Evolutionary conservation across 208 protist genomes (phyloP).

Genomic region (Entamoeba histolytica): DNA sequence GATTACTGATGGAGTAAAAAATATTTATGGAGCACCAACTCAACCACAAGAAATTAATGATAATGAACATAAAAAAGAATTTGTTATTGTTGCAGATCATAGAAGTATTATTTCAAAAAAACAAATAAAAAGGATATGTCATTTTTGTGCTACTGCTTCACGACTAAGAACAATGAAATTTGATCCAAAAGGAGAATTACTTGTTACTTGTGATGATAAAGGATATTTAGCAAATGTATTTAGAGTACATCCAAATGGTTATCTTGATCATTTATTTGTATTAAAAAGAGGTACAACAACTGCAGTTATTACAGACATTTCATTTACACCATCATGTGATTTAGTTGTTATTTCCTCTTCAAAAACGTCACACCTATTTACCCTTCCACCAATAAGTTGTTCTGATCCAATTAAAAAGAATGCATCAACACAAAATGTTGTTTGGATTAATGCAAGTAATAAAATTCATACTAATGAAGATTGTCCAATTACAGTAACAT

Average conservation of each 20-base stretch:
- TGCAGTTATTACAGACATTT: neutral
- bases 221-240: neutral
- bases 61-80: neutral
- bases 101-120: neutral
- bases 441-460: neutral
- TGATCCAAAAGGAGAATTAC: neutral
- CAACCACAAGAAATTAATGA: neutral
- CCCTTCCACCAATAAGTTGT: neutral
- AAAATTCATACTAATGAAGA: neutral
- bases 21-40: neutral
- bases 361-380: neutral
- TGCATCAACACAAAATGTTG: neutral
- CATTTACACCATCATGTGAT: neutral
- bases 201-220: neutral
- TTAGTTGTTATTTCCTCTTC: neutral
- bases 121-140: neutral
- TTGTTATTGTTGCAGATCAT: neutral
- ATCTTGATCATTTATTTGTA: neutral
- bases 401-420: neutral
- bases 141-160: neutral
- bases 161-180: neutral
- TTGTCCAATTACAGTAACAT: neutral
- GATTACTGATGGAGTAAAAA: neutral
- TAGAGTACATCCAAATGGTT: neutral
- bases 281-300: neutral